A percentile compares a stretch with the other conserved stretches of the same genome.
Conservation (phyloP, 345 rosid species). For the Moringa oleifera region DNA sequence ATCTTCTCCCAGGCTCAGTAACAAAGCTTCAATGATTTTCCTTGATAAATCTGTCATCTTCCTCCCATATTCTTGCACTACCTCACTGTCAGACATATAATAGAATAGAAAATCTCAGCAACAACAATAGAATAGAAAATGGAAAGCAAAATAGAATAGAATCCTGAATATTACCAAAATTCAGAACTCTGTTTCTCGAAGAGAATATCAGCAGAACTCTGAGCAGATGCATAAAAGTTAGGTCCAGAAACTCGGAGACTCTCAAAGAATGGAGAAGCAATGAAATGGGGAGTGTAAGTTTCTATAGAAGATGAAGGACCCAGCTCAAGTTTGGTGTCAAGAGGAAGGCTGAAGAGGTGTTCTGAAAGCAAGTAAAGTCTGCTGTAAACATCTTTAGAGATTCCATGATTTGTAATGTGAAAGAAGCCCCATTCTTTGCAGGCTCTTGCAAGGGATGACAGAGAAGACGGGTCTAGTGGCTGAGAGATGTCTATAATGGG, state of each 20-base stretch:
- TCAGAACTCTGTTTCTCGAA: slow-evolving; percentile 35
- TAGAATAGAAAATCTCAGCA: neutral
- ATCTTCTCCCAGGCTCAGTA: slow-evolving; percentile 41
- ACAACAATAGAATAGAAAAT: slow-evolving; percentile 13
- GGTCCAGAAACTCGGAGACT: slow-evolving; percentile 67
- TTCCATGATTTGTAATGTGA: slow-evolving; percentile 63
- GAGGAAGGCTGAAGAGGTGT: slow-evolving; percentile 42
- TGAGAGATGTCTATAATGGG: slow-evolving; percentile 63
- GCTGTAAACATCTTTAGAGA: slow-evolving; percentile 39
- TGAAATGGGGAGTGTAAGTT: slow-evolving; percentile 61
- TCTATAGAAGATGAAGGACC: slow-evolving; percentile 41
- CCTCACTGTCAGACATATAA: slow-evolving; percentile 28
- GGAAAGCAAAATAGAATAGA: too few relatives aligned
- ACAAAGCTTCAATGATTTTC: slow-evolving; percentile 40
- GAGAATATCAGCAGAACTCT: slow-evolving; percentile 47
- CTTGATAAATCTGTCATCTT: slow-evolving; percentile 51
- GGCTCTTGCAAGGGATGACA: slow-evolving; percentile 49
- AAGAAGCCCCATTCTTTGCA: slow-evolving; percentile 74
- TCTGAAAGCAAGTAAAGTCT: slow-evolving; percentile 31
- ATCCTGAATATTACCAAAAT: slow-evolving; percentile 55
- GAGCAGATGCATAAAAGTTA: slow-evolving; percentile 50
- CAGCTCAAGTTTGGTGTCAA: slow-evolving; percentile 58
- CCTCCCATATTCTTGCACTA: slow-evolving; percentile 52
- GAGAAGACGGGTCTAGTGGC: slow-evolving; percentile 30
- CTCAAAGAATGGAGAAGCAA: slow-evolving; percentile 81